phyloP scores from a whole-genome alignment of 2,329 filamentous ascomycete genomes.

The Colletotrichum gloeosporioides region DNA sequence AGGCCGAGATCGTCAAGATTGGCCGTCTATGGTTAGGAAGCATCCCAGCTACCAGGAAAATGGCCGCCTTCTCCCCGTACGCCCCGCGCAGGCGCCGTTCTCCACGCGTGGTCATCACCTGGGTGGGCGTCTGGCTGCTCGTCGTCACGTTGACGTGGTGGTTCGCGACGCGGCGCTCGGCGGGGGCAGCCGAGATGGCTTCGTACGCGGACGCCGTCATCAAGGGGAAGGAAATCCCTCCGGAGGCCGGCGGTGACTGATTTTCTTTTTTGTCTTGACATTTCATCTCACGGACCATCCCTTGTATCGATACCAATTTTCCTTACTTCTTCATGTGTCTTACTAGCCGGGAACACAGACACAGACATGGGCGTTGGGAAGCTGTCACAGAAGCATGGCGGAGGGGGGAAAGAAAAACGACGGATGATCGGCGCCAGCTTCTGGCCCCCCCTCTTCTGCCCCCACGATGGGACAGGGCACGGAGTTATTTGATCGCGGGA shows the following conservation, averaged over 20 bases:
- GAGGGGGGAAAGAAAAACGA: neutral
- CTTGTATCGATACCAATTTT: neutral
- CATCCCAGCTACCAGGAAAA: neutral
- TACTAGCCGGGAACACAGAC: neutral
- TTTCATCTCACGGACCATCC: neutral
- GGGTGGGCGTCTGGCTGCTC: constrained; percentile 20
- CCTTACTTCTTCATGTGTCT: neutral
- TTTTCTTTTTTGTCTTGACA: neutral
- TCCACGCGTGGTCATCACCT: constrained; percentile 11
- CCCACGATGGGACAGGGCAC: neutral
- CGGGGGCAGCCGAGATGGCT: neutral
- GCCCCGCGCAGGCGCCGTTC: constrained; percentile 11
- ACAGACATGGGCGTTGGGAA: neutral
- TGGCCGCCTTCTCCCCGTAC: constrained; percentile 20
- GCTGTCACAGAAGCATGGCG: neutral
- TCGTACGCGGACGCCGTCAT: constrained; percentile 2
- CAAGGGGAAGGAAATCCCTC: constrained; percentile 15
- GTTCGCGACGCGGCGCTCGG: constrained; percentile 3
- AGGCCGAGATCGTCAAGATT: neutral
- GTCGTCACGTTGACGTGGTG: constrained; percentile 20
- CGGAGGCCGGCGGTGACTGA: neutral
- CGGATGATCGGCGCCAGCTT: neutral
- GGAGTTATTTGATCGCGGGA: neutral
- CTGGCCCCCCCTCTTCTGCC: neutral
- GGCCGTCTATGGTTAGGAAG: neutral